Conservation (phyloP, 1,284 basidiomycete species). For the Papiliotrema nemorosa region DNA sequence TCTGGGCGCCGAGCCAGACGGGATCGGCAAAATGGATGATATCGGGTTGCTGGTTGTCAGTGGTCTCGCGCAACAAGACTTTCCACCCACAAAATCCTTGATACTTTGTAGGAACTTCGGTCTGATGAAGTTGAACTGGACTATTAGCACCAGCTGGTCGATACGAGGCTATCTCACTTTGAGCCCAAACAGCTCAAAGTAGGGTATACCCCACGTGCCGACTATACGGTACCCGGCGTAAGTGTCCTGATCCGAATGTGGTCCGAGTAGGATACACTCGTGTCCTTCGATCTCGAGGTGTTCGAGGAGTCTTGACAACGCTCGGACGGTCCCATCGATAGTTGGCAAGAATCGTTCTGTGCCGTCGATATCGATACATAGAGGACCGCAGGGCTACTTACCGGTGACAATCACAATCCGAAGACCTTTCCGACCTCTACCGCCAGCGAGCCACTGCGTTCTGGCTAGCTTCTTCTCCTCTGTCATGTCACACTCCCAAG, state of each 20-base stretch:
- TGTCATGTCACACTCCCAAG: no score
- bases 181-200: no score
- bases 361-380: neutral
- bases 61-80: no score
- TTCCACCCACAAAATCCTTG: constrained; percentile 40
- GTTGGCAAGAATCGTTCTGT: constrained; percentile 58
- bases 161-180: no score
- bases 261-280: constrained; percentile 56
- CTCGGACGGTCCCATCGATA: constrained; percentile 58
- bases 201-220: constrained; percentile 43
- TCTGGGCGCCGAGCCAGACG: constrained; percentile 57
- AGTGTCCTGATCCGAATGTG: constrained; percentile 53
- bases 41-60: constrained; percentile 51
- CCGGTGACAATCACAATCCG: constrained; percentile 47
- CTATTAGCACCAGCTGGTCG: constrained; percentile 14
- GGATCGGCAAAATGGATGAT: constrained; percentile 56
- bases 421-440: constrained; percentile 34
- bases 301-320: constrained; percentile 56
- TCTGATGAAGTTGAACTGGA: constrained; percentile 56
- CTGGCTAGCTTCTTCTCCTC: constrained; percentile 29
- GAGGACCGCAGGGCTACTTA: constrained; percentile 11
- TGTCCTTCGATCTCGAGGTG: constrained; percentile 57
- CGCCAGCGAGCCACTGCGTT: constrained; percentile 31
- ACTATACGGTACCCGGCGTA: constrained; percentile 57
- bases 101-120: constrained; percentile 54